Evolutionary conservation across 2,329 filamentous ascomycete genomes (phyloP), one percentile per base, ranked within the genome.

Genomic region (Aspergillus quadricinctus): DNA sequence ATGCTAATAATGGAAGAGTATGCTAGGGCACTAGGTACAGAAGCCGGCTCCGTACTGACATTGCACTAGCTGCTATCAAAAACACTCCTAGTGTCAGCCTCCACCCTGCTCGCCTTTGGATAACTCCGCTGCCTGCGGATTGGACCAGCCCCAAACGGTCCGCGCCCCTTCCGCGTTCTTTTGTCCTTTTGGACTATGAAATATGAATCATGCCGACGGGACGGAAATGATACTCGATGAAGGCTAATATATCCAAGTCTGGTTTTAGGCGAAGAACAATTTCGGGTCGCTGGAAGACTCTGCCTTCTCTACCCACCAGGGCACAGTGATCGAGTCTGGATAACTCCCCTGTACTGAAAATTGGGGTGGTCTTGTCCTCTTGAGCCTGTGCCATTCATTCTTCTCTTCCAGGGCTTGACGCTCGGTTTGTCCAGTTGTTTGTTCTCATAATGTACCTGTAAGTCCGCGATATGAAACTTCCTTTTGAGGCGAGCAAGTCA

Each of bases 361-460:
- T 53, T 49, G 43, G 41, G 49, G 41, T 58, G 48, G 45, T 55
- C 40, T 56, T 54, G 50, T 55, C 48, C 63, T 48, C 57, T 58
- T 61, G 61, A 52, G 56, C 61, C 49, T 55, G 54, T 58, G 49
- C 57, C 40, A 52, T 52, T 60, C 55, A 59, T 56, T 62, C 53
- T 58, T 63, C 62, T 58, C 48, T 52, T 58, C 45, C 52, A 59
- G 68, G 59, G 70, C 69, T 68, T 61, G 69, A 68, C 53, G 67
- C 69, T 72, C 67, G 63, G 56, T 55, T 54, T 53, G 56, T 55
- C 52, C 55, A 29, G 53, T 50, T 45, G 52, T 50, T 9, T n/a
- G 28, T 54, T 37, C 53, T 37, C 37, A 45, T 46, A 28, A 53
- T 54, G 52, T 56, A 49, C 56, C 41, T 52, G 64, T 66, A 61